Evolutionary conservation across 129 eudicot genomes (phyloP), one percentile per base, ranked within the genome.

Genomic region (Helichrysum umbraculigerum): DNA sequence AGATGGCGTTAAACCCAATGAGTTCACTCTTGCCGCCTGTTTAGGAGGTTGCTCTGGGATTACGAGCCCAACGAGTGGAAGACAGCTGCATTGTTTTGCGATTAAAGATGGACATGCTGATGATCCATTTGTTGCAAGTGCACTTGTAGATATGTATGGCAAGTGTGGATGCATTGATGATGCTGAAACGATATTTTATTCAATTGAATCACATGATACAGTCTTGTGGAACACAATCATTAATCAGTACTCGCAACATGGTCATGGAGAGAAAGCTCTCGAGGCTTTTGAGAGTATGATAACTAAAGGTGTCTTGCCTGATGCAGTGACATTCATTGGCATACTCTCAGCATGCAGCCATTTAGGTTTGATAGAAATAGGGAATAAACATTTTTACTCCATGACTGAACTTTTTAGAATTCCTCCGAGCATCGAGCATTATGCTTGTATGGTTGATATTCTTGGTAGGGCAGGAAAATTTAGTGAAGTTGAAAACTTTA

Each of bases 361-460:
- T 79, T 75, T 83, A 66, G 76, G 87, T 29, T 79, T 83, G 60
- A 34, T 76, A 16, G 78, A 83, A 7, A 15, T 51, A 57, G 87
- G 87, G 63, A 79, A 74, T 51, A 33, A 75, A 15, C 52, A 83
- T 65, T 83, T 83, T 58, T 22, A 83, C 66, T 79, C 72, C 51
- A 83, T 83, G 81, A 71, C 50, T 75, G 77, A 79, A 61, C 51
- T 63, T 32, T 70, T 75, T 65, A 75, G 47, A 19, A 83, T 79
- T 52, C 29, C 76, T 44, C 78, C 75, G 9, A 54, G 39, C 32
- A 79, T 79, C 14, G 83, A 83, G 68, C 84, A 83, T 73, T 83
- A 79, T 75, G 87, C 84, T 29, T 76, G 83, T 73, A 83, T 83
- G 87, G 87, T 83, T 70, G 84, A 83, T 70, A 83, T 83, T 74